Evolutionary conservation across 2,329 filamentous ascomycete genomes (phyloP).

Genomic region (Mycosphaerella sp.): DNA sequence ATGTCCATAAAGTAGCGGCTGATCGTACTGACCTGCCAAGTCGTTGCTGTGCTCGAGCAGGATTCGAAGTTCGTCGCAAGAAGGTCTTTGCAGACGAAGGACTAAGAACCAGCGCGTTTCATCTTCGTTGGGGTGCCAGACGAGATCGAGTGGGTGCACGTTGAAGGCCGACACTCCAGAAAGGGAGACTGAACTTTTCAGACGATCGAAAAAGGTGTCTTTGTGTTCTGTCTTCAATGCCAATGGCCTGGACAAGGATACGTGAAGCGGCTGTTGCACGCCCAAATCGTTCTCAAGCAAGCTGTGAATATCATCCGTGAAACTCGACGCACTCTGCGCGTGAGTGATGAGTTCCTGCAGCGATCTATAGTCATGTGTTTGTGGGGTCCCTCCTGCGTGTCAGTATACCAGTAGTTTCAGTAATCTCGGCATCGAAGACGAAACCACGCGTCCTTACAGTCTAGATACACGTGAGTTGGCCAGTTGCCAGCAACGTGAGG

Average conservation of each 20-base stretch:
- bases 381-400: slow-evolving; percentile 49
- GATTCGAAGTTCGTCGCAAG: slow-evolving; percentile 35
- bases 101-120: slow-evolving; percentile 77
- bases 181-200: slow-evolving; percentile 44
- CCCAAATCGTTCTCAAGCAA: slow-evolving; percentile 73
- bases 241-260: slow-evolving; percentile 81
- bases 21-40: slow-evolving; percentile 53
- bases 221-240: slow-evolving; percentile 67
- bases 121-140: slow-evolving; percentile 63
- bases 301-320: slow-evolving; percentile 47
- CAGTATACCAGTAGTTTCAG: slow-evolving; percentile 10
- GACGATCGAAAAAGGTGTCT: slow-evolving; percentile 55
- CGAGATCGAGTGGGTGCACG: slow-evolving; percentile 43
- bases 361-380: slow-evolving; percentile 40
- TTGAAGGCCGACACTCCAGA: slow-evolving; percentile 42
- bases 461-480: slow-evolving; percentile 87
- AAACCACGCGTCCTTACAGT: slow-evolving; percentile 60
- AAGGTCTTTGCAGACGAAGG: slow-evolving; percentile 49
- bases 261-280: slow-evolving; percentile 73
- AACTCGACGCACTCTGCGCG: slow-evolving; percentile 3
- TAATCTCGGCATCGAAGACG: background rate
- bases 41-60: slow-evolving; percentile 64
- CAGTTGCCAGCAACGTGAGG: slow-evolving; percentile 86
- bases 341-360: slow-evolving; percentile 38
- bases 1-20: slow-evolving; percentile 62